Evolutionary conservation across 2,329 filamentous ascomycete genomes (phyloP), one percentile per base, ranked within the genome.

Genomic region (Sclerotinia nivalis): DNA sequence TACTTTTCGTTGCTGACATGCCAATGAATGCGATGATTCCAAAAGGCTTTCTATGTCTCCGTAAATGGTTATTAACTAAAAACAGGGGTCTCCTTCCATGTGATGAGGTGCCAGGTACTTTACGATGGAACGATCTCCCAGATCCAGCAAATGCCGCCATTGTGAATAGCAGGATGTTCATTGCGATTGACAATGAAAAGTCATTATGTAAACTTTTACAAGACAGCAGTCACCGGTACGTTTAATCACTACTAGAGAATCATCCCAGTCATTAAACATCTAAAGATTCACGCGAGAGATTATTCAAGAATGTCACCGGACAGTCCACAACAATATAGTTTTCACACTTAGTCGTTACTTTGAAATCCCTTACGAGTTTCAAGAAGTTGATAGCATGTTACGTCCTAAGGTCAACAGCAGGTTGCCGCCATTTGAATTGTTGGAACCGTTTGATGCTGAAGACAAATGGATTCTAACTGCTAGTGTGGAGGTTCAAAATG

Each of bases 71-170:
- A 69, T 50, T 69, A 55, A 69, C 49, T 37, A 25, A 13, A 25
- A 40, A n/a, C 18, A 69, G 58, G 25, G 43, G 49, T 28, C 59
- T 64, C 2, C 49, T 52, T 8, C 49, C 67, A 37, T 40, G 69
- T 54, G 82, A 86, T 71, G 74, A 78, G 8, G 76, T 79, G 0
- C 79, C 80, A 0, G 86, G 85, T 25, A 82, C 84, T 4, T 76
- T 90, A 70, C 80, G 84, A 58, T 90, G 87, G 86, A 84, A 81
- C 8, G 88, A 89, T 73, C 82, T 89, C 58, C 88, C 88, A 1
- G 88, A 89, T 71, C 87, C 87, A 22, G 72, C 71, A 28, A 72
- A 64, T 18, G 55, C 68, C 18, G 72, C 73, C 54, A 70, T 73
- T 9, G 76, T 78, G 43, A 78, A 78, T 49, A 77, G 75, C 52